Evolutionary conservation across 129 eudicot species (phyloP), one percentile per base, ranked within the genome.

Genomic region (sunflower (Helianthus annuus)): DNA sequence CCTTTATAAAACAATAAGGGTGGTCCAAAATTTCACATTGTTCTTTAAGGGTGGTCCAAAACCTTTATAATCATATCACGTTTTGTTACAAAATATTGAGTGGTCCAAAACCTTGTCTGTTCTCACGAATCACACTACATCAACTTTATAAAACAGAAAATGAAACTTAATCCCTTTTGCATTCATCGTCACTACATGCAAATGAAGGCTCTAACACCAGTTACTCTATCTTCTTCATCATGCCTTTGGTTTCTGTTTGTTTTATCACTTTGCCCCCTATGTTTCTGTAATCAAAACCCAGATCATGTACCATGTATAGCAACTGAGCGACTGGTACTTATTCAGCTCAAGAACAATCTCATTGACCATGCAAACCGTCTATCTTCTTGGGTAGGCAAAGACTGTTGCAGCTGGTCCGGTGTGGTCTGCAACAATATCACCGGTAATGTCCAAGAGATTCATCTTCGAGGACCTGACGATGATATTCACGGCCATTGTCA

Each of bases 391-490:
- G 4, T n/a, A 6, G 75, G 75, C 14, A 24, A 71, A 11, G 66
- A 71, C 7, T 70, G 66, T 70, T 69, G 74, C 48, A 53, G 22
- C 5, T 69, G 74, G 74, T 54, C 64, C 22, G 64, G 74, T 19
- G 64, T 69, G 3, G 63, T 69, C 5, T 69, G 64, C 12, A 15
- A 69, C 48, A 69, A 69, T 19, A 14, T 69, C 64, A 69, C 64
- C 48, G 64, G 64, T 1, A 34, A 69, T 6, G 62, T 69, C 16
- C 51, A 52, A 4, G 74, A 52, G 38, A 38, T 69, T 69, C 64
- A 5, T 45, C 74, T 69, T 16, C 64, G 74, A 32, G 64, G 74
- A 17, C 74, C 39, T 1, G 34, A 52, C 10, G 56, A 45, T 19
- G 56, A 5, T 9, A 0, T 53, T 53, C 22, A 15, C 16, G 34